Percentiles rank a stretch among this genome's conserved stretches.
Conservation (phyloP, 2,329 filamentous ascomycete genomes). For the Penicillium sp. region DNA sequence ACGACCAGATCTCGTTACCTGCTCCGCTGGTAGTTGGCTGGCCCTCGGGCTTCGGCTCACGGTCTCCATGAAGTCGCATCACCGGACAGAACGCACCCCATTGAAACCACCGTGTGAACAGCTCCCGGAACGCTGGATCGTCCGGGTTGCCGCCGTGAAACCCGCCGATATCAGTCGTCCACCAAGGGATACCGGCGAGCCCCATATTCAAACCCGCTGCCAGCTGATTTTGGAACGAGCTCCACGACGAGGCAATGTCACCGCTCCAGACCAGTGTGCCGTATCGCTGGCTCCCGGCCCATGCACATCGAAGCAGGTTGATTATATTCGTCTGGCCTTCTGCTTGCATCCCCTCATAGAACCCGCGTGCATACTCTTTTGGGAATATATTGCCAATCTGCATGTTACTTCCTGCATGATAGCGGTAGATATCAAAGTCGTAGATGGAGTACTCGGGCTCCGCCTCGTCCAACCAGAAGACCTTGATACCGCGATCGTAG, state of each 20-base stretch:
- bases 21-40: constrained; percentile 29
- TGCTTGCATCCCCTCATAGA: constrained; percentile 58
- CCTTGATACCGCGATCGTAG: constrained; percentile 59
- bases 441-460: constrained; percentile 65
- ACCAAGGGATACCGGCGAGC: constrained; percentile 63
- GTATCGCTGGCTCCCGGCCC: constrained; percentile 61
- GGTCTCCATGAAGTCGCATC: constrained; percentile 65
- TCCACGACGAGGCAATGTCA: constrained; percentile 65
- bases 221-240: constrained; percentile 58
- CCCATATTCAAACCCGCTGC: constrained; percentile 66
- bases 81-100: constrained; percentile 68
- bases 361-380: constrained; percentile 56
- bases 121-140: constrained; percentile 57
- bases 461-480: constrained; percentile 69
- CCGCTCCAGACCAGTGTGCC: constrained; percentile 67
- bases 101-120: constrained; percentile 68
- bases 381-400: constrained; percentile 62
- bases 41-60: constrained; percentile 53
- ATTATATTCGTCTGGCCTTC: constrained; percentile 58
- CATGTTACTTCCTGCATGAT: constrained; percentile 55
- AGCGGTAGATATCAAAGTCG: constrained; percentile 66
- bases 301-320: constrained; percentile 58
- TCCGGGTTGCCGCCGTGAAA: constrained; percentile 64
- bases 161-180: constrained; percentile 69
- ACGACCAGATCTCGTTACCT: constrained; percentile 62